These are phyloP conservation scores for Thozetella sp. DNA, from an alignment of 495 filamentous ascomycete species.

Conservation along the genomic window DNA sequence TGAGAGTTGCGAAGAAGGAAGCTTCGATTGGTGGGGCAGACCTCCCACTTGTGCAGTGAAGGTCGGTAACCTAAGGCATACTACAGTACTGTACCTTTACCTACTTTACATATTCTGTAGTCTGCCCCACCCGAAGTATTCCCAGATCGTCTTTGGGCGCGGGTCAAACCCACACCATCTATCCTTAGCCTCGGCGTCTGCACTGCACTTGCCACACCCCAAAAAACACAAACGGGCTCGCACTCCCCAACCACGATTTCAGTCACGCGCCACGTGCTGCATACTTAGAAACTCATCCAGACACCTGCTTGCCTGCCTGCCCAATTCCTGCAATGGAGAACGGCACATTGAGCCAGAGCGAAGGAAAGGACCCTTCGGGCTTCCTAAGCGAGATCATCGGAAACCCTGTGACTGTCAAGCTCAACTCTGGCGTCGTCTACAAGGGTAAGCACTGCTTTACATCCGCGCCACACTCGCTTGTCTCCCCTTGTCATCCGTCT, in stretches of 20 bases:
- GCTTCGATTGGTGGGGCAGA: too few species aligned
- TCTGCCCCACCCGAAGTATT: background rate
- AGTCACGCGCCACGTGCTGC: too few species aligned
- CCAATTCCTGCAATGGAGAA: constrained; percentile 66
- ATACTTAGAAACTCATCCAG: too few species aligned
- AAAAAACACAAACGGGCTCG: too few species aligned
- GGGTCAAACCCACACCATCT: background rate
- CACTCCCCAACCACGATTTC: too few species aligned
- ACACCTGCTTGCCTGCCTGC: too few species aligned
- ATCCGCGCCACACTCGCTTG: background rate
- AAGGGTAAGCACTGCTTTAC: constrained; percentile 67
- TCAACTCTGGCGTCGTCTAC: constrained; percentile 95
- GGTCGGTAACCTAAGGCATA: too few species aligned
- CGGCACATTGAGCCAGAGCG: constrained; percentile 56
- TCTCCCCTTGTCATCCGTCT: background rate
- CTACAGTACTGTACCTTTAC: too few species aligned
- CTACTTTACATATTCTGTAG: too few species aligned
- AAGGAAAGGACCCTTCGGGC: constrained; percentile 85
- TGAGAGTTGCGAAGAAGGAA: too few species aligned
- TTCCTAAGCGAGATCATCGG: constrained; percentile 94
- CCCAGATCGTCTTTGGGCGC: background rate
- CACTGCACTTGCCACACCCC: too few species aligned
- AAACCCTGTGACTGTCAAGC: constrained; percentile 87
- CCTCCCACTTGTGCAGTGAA: too few species aligned
- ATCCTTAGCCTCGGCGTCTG: background rate